Base-by-base conservation (phyloP, 768 basidiomycete genomes). In the Melanogaster broomeanus region DNA sequence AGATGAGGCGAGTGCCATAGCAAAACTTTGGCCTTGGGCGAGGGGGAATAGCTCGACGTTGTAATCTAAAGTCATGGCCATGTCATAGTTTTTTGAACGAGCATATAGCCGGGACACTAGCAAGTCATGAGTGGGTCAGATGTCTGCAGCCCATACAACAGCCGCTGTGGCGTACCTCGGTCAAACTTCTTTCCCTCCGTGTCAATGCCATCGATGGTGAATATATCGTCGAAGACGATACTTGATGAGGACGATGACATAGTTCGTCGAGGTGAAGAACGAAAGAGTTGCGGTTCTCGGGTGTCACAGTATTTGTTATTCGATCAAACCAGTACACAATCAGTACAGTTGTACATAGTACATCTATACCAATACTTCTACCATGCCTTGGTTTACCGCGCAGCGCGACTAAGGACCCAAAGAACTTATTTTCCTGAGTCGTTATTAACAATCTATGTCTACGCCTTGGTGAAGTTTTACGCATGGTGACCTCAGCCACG, bases 141-240 rank as follows among this genome's bases (percentile, higher is more conserved):
- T 35, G 19, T 37, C 13, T 25, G 13, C 3, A 22, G 35, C 31
- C 13, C 44, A 2, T 30, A 31, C 31, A 5, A 5, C 42, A 22
- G 22, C 15, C 46, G 31, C 21, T 40, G 34, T 40, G 37, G 12
- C 37, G 34, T 38, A 95, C 96, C 96, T 86, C 96, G 78, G 72
- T 99, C 97, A 61, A 98, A 99, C 69, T 95, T 97, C 77, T 90
- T 97, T 42, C 96, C 96, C 61, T 94, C 95, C 69, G 84, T 85
- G 75, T 95, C 87, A 44, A 95, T 90, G 39, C 72, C 85, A 58
- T 82, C 80, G 59, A 96, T 88, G 11, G 82, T 87, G 73, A 98
- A 98, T 40, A 94, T 86, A 67, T 98, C 96, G 64, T 95, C 90
- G 64, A 98, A 98, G 51, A 97, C 83, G 61, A 96, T 82, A 66